Conservation (phyloP, 2,329 filamentous ascomycete genomes). For the Dactylellina leptospora region DNA sequence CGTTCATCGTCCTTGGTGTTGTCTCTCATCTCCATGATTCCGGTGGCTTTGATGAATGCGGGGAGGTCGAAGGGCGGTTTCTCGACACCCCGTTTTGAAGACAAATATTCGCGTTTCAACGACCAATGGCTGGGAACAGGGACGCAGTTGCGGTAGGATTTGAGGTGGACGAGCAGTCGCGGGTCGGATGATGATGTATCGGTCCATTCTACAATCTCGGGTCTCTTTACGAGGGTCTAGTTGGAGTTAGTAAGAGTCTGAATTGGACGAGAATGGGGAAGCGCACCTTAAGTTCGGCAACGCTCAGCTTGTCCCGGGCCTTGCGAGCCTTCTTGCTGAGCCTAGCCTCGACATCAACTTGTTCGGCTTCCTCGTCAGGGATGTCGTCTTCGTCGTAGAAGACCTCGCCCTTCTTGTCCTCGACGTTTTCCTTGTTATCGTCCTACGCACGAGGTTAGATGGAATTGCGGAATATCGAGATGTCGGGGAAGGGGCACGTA, state of each 20-base stretch:
- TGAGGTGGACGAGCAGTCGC: slow-evolving; percentile 88
- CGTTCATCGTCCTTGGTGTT: slow-evolving; percentile 96
- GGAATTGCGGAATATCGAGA: not conserved
- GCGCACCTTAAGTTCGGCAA: slow-evolving; percentile 82
- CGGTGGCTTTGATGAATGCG: slow-evolving; percentile 96
- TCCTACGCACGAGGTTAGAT: slow-evolving; percentile 60
- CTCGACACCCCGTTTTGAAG: slow-evolving; percentile 94
- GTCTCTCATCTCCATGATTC: slow-evolving; percentile 97
- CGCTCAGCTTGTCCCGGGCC: slow-evolving; percentile 86
- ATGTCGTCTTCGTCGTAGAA: slow-evolving; percentile 81
- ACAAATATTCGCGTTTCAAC: slow-evolving; percentile 94
- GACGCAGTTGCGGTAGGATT: slow-evolving; percentile 92
- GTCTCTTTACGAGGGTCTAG: slow-evolving; percentile 79
- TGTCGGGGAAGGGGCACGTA: slow-evolving; percentile 30
- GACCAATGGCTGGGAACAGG: slow-evolving; percentile 95
- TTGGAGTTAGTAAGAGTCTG: slow-evolving; percentile 6
- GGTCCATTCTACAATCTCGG: slow-evolving; percentile 97
- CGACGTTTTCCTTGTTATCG: slow-evolving; percentile 68
- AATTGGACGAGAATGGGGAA: not conserved
- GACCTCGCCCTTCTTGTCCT: slow-evolving; percentile 84
- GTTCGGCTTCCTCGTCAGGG: slow-evolving; percentile 76
- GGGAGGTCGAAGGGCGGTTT: slow-evolving; percentile 92
- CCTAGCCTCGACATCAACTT: slow-evolving; percentile 71
- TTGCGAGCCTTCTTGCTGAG: slow-evolving; percentile 96
- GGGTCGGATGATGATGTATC: slow-evolving; percentile 92